phyloP scores from a whole-genome alignment of 2,329 filamentous ascomycete genomes.

The Fusarium globosum region DNA sequence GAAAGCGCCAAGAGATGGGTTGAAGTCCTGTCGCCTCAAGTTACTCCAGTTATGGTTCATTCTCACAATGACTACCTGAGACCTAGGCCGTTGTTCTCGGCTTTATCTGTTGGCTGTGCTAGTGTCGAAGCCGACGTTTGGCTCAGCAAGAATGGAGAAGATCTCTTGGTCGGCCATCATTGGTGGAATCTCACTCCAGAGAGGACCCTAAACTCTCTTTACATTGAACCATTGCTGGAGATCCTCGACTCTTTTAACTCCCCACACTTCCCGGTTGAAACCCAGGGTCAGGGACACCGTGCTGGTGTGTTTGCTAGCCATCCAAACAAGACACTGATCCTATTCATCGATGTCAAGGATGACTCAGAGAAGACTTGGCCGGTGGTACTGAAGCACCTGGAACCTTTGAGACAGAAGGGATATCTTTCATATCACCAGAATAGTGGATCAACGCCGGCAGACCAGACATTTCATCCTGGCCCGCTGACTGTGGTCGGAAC shows the following conservation, averaged over 20 bases:
- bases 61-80: slow-evolving; percentile 78
- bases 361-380: slow-evolving; percentile 42
- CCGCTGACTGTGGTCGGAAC: slow-evolving; percentile 76
- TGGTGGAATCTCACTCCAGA: slow-evolving; percentile 58
- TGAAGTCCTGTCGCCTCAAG: slow-evolving; percentile 23
- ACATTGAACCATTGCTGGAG: slow-evolving; percentile 71
- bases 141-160: slow-evolving; percentile 58
- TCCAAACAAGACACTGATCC: slow-evolving; percentile 63
- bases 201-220: slow-evolving; percentile 68
- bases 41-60: slow-evolving; percentile 53
- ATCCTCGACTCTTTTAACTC: slow-evolving; percentile 60
- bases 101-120: slow-evolving; percentile 67
- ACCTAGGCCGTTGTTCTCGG: slow-evolving; percentile 70
- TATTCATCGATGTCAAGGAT: slow-evolving; percentile 77
- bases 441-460: slow-evolving; percentile 48
- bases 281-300: not conserved
- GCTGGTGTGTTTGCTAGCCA: slow-evolving; percentile 67
- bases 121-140: slow-evolving; percentile 77
- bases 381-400: slow-evolving; percentile 52
- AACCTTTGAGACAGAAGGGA: slow-evolving; percentile 66
- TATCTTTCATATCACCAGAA: slow-evolving; percentile 67
- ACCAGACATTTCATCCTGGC: slow-evolving; percentile 52
- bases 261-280: accelerated
- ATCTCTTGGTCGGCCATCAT: slow-evolving; percentile 72
- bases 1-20: slow-evolving; percentile 34